A percentile compares a stretch with the other conserved stretches of the same genome.
phyloP scores from a whole-genome alignment of 148 eudicot species.

The Rhododendron mucronatum region DNA sequence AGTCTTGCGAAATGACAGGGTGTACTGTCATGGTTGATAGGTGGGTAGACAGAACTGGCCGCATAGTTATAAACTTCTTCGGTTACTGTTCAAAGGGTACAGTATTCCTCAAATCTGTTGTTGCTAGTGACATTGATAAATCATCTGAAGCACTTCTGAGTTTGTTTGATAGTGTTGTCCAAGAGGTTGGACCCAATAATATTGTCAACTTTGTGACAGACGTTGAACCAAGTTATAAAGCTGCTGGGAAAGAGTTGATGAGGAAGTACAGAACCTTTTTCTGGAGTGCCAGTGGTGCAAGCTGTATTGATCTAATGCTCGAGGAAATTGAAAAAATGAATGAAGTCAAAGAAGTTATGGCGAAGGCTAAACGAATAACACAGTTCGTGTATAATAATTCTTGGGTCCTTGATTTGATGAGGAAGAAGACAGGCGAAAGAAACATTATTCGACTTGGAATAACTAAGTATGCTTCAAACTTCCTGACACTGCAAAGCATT shows the following conservation, averaged over 20 bases:
- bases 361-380: slow-evolving; percentile 23
- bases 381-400: slow-evolving; percentile 18
- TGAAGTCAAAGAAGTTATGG: slow-evolving; percentile 16
- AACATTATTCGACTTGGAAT: slow-evolving; percentile 17
- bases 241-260: slow-evolving; percentile 14
- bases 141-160: not conserved
- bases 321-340: slow-evolving; percentile 11
- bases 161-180: slow-evolving; percentile 15
- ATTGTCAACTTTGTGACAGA: slow-evolving; percentile 22
- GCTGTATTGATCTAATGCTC: slow-evolving; percentile 24
- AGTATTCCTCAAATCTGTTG: slow-evolving; percentile 20
- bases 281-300: slow-evolving; percentile 28
- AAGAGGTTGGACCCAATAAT: slow-evolving; percentile 18
- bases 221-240: slow-evolving; percentile 12
- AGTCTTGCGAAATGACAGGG: slow-evolving; percentile 17
- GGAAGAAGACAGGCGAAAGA: not conserved
- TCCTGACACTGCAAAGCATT: slow-evolving; percentile 25
- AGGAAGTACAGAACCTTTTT: slow-evolving; percentile 13
- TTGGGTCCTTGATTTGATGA: not conserved
- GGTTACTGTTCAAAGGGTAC: slow-evolving; percentile 20
- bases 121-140: slow-evolving; percentile 2
- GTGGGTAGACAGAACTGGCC: slow-evolving; percentile 14
- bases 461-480: slow-evolving; percentile 16
- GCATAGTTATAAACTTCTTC: slow-evolving; percentile 16
- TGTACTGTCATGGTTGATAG: slow-evolving; percentile 30